A percentile compares a stretch with the other conserved stretches of the same genome.
phyloP scores from a whole-genome alignment of 768 basidiomycete species.

The Leucocoprinus birnbaumii region DNA sequence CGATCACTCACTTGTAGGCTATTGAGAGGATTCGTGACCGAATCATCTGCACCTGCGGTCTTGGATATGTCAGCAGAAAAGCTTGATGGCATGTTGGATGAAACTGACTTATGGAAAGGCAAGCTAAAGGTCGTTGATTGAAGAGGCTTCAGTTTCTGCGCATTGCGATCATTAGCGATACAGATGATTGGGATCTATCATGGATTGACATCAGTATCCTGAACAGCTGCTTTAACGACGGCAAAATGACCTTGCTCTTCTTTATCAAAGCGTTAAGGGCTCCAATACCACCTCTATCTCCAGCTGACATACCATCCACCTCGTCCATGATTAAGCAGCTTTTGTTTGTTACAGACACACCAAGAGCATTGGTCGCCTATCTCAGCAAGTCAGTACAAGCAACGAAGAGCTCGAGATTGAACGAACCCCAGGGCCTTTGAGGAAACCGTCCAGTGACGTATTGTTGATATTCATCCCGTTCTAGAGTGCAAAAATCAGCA shows the following conservation, averaged over 20 bases:
- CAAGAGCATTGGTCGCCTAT: constrained; percentile 58
- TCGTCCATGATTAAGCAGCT: constrained; percentile 98
- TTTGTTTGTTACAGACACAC: constrained; percentile 71
- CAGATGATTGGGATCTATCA: constrained; percentile 91
- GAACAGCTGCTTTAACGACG: too few relatives aligned
- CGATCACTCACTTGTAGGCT: constrained; percentile 70
- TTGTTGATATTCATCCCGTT: constrained; percentile 90
- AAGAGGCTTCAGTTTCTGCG: constrained; percentile 92
- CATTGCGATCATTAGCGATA: constrained; percentile 87
- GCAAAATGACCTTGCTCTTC: constrained; percentile 70
- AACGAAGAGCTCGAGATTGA: too few relatives aligned
- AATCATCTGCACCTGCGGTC: constrained; percentile 73
- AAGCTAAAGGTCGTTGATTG: constrained; percentile 68
- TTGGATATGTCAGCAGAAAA: constrained; percentile 26
- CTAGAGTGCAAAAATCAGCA: constrained; percentile 33
- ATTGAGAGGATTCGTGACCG: constrained; percentile 89
- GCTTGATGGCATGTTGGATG: background rate
- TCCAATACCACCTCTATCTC: constrained; percentile 95
- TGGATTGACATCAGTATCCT: background rate
- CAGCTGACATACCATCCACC: constrained; percentile 98
- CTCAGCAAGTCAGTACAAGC: background rate
- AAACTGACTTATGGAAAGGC: constrained; percentile 69
- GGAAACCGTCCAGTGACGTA: constrained; percentile 83
- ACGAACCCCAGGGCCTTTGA: constrained; percentile 54
- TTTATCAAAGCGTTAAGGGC: constrained; percentile 90